Conservation (phyloP, 2,329 filamentous ascomycete genomes). For the Fusarium phyllophilum region DNA sequence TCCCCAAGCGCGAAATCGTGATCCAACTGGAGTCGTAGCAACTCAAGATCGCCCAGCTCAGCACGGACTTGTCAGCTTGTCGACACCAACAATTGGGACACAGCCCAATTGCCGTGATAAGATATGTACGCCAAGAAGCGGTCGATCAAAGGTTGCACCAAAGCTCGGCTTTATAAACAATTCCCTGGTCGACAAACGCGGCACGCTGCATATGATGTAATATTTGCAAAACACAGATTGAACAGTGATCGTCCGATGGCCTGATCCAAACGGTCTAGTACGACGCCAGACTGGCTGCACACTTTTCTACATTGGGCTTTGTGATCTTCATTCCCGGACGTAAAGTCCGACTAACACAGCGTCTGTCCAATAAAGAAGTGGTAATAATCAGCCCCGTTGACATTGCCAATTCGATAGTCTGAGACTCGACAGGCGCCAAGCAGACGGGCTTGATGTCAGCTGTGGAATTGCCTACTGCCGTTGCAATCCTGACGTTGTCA, state of each 20-base stretch:
- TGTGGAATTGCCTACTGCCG: not conserved
- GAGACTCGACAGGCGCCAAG: conserved; percentile 7
- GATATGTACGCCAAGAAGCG: conserved; percentile 8
- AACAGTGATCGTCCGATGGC: conserved; percentile 13
- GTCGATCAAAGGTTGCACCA: not conserved
- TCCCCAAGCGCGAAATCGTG: not conserved
- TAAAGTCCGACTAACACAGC: conserved; percentile 4
- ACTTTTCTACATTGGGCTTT: conserved; percentile 1
- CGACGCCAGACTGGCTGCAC: not conserved
- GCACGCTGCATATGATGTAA: conserved; percentile 6
- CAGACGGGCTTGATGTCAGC: not conserved
- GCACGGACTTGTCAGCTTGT: conserved; percentile 3
- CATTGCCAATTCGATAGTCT: not conserved
- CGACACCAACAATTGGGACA: not conserved
- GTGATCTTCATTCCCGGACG: conserved; percentile 17
- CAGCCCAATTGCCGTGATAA: not conserved
- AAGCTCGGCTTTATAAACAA: conserved; percentile 7
- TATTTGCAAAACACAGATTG: not conserved
- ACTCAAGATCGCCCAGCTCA: not conserved
- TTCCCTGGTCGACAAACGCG: not conserved
- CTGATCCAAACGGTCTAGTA: conserved; percentile 15
- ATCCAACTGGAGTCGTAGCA: not conserved
- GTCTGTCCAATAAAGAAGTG: not conserved
- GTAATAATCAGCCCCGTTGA: not conserved
- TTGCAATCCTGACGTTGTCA: conserved; percentile 2